These are phyloP conservation scores for Bipolaris oryzae DNA, from an alignment of 2,329 filamentous ascomycete species.

Conservation along the genomic window DNA sequence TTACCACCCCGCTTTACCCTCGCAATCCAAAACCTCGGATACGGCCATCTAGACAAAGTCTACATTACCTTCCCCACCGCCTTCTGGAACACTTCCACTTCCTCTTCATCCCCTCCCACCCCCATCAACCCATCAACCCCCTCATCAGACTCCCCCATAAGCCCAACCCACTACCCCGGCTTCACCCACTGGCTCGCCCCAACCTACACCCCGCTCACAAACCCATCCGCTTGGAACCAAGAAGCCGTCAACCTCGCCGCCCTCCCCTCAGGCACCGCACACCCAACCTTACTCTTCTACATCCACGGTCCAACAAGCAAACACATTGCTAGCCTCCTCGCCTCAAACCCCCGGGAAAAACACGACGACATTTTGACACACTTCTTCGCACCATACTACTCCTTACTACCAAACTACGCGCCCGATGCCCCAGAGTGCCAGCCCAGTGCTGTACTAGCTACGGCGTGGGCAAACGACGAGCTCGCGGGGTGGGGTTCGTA, in stretches of 20 bases:
- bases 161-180: conserved; percentile 58
- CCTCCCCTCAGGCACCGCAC: conserved; percentile 62
- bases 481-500: conserved; percentile 84
- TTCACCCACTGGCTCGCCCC: conserved; percentile 81
- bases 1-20: conserved; percentile 63
- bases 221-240: conserved; percentile 72
- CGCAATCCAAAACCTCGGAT: conserved; percentile 69
- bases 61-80: conserved; percentile 70
- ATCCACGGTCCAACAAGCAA: conserved; percentile 62
- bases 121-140: background rate
- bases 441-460: conserved; percentile 69
- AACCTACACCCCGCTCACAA: conserved; percentile 66
- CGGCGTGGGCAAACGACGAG: conserved; percentile 78
- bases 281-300: conserved; percentile 88
- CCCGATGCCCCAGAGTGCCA: conserved; percentile 61
- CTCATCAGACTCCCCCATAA: conserved; percentile 36
- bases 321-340: conserved; percentile 37
- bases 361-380: conserved; percentile 60
- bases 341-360: conserved; percentile 50
- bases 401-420: conserved; percentile 72
- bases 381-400: conserved; percentile 81
- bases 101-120: background rate
- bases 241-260: conserved; percentile 78
- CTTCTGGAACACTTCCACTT: conserved; percentile 66
- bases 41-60: conserved; percentile 72